A percentile compares a stretch with the other conserved stretches of the same genome.
Conservation (phyloP, 305 asterid genomes). For the Fraxinus platypoda region DNA sequence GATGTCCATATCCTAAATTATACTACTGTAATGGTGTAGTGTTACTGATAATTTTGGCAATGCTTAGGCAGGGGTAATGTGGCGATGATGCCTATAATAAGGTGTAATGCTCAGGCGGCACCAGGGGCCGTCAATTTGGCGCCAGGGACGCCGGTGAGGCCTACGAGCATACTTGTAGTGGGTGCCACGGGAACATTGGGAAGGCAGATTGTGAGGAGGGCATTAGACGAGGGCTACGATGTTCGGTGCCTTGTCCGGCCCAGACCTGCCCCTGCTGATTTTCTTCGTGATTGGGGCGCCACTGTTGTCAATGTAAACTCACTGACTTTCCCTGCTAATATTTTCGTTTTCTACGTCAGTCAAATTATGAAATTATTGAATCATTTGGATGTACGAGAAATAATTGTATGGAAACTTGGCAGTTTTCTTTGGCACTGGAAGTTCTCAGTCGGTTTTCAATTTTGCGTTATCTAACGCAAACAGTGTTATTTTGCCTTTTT, state of each 20-base stretch:
- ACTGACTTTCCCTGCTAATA: background rate
- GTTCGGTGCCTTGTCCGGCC: conserved; percentile 96
- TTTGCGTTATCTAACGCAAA: background rate
- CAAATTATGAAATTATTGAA: background rate
- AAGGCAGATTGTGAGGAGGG: conserved; percentile 89
- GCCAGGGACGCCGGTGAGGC: conserved; percentile 91
- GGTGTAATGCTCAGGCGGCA: conserved; percentile 48
- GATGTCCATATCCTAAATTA: background rate
- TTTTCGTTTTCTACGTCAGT: background rate
- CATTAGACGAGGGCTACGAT: conserved; percentile 90
- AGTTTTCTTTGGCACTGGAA: background rate
- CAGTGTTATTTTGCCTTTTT: background rate
- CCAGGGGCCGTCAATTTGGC: conserved; percentile 67
- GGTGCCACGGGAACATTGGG: conserved; percentile 98
- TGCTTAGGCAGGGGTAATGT: conserved; percentile 46
- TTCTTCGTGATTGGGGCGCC: conserved; percentile 91
- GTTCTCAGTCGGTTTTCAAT: background rate
- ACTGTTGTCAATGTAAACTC: conserved; percentile 78
- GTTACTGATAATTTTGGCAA: background rate
- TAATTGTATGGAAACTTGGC: background rate
- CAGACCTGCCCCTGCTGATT: conserved; percentile 97
- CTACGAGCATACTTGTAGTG: conserved; percentile 83
- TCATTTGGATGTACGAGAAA: background rate
- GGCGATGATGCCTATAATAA: conserved; percentile 23
- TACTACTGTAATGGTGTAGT: background rate